A percentile compares a stretch with the other conserved stretches of the same genome.
These are phyloP conservation scores for Dittrichia graveolens DNA, from an alignment of 129 eudicot species.

Conservation along the genomic window DNA sequence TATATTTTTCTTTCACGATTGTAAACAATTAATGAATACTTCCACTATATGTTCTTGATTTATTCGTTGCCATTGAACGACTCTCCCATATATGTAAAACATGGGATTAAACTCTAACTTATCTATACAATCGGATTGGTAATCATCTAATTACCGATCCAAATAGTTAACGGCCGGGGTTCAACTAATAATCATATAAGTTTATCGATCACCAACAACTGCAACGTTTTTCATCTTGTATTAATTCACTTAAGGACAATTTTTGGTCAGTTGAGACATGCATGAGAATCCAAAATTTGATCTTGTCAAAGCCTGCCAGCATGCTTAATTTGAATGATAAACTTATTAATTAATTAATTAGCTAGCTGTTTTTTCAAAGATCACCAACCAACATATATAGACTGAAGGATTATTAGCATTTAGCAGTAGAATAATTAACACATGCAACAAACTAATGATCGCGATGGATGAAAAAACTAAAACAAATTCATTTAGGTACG, in stretches of 20 bases:
- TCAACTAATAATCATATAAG: too few species aligned
- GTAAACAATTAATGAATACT: too few species aligned
- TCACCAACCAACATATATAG: constrained; percentile 8
- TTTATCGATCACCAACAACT: not conserved
- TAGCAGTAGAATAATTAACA: too few species aligned
- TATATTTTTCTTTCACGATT: too few species aligned
- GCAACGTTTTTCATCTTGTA: not conserved
- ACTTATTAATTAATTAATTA: not conserved
- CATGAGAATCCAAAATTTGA: not conserved
- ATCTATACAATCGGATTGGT: too few species aligned
- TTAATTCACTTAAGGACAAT: constrained; percentile 8
- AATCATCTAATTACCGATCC: too few species aligned
- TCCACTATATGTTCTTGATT: too few species aligned
- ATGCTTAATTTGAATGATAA: constrained; percentile 28
- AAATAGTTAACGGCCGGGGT: too few species aligned
- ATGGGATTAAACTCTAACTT: too few species aligned
- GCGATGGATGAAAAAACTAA: not conserved
- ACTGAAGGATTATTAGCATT: not conserved
- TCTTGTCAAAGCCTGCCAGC: constrained; percentile 24
- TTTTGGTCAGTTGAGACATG: constrained; percentile 16
- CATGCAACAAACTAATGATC: too few species aligned
- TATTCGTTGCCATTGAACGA: too few species aligned
- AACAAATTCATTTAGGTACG: constrained; percentile 1
- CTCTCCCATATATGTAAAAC: too few species aligned
- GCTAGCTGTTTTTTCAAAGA: not conserved